These are phyloP conservation scores for Oenanthe javanica DNA, from an alignment of 140 eudicot species.

Conservation along the genomic window DNA sequence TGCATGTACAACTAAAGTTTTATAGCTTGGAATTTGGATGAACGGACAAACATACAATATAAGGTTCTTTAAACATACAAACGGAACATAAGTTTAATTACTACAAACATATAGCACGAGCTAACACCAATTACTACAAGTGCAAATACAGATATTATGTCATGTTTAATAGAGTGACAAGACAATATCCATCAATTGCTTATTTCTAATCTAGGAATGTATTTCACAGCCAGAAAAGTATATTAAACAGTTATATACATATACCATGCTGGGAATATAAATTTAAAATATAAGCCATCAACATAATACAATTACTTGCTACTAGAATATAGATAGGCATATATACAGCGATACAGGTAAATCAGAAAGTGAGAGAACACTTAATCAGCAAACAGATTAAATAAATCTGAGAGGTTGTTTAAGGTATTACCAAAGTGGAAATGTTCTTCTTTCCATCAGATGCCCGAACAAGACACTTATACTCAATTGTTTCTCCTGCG, in stretches of 20 bases:
- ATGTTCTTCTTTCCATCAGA: slow-evolving; percentile 91
- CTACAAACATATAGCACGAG: not conserved
- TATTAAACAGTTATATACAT: not conserved
- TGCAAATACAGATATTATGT: not conserved
- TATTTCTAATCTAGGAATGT: not conserved
- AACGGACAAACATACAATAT: not conserved
- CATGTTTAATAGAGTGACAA: not conserved
- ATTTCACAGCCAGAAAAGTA: not conserved
- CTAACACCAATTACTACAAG: not conserved
- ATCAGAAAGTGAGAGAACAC: not conserved
- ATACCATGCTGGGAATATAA: not conserved
- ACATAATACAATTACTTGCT: not conserved
- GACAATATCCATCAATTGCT: not conserved
- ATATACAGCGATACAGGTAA: not conserved
- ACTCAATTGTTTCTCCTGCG: slow-evolving; percentile 59
- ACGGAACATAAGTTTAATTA: not conserved
- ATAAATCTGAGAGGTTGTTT: not conserved
- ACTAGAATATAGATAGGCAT: not conserved
- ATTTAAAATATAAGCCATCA: not conserved
- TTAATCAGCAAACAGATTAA: not conserved
- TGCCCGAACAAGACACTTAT: slow-evolving; percentile 79
- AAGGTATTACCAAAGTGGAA: slow-evolving; percentile 58
- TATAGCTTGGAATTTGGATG: not conserved
- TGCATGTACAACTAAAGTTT: not conserved
- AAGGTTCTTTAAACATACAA: not conserved